Conservation (phyloP, 495 filamentous ascomycete genomes). For the Hypoxylon crocopeplum region DNA sequence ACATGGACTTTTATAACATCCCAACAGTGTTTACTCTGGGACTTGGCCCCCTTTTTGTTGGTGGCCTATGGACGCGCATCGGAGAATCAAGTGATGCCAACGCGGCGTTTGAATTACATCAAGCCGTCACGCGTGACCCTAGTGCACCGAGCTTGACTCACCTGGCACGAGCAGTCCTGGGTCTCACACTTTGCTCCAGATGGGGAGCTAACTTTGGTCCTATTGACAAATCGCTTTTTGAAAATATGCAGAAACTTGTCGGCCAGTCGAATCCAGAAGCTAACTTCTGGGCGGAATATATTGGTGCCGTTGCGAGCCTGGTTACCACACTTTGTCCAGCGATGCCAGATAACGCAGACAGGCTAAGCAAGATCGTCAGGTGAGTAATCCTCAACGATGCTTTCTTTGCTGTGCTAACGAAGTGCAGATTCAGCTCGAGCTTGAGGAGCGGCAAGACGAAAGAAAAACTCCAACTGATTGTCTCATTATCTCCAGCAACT, state of each 20-base stretch:
- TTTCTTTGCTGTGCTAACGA: conserved; percentile 4
- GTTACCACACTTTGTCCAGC: conserved; percentile 45
- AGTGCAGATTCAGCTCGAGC: conserved; percentile 38
- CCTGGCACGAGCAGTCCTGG: conserved; percentile 70
- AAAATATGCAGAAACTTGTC: conserved; percentile 47
- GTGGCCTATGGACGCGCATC: conserved; percentile 53
- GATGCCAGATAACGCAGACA: conserved; percentile 33
- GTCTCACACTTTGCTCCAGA: conserved; percentile 75
- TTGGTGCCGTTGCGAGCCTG: conserved; percentile 47
- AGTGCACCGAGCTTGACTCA: conserved; percentile 78
- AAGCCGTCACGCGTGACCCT: conserved; percentile 72
- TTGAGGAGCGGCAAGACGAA: conserved; percentile 38
- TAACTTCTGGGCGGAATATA: conserved; percentile 54
- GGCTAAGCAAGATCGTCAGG: conserved; percentile 40
- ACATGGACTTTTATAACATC: conserved; percentile 58
- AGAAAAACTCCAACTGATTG: conserved; percentile 38
- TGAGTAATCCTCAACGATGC: conserved; percentile 25
- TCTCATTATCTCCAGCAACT: conserved; percentile 37
- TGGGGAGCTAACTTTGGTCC: conserved; percentile 71
- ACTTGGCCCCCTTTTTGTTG: conserved; percentile 50
- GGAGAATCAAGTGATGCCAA: conserved; percentile 56
- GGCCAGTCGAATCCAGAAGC: conserved; percentile 41
- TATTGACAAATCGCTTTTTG: conserved; percentile 50
- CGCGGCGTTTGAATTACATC: conserved; percentile 73
- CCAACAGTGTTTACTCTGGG: conserved; percentile 48